phyloP scores from a whole-genome alignment of 768 basidiomycete genomes.

The Galerina marginata region DNA sequence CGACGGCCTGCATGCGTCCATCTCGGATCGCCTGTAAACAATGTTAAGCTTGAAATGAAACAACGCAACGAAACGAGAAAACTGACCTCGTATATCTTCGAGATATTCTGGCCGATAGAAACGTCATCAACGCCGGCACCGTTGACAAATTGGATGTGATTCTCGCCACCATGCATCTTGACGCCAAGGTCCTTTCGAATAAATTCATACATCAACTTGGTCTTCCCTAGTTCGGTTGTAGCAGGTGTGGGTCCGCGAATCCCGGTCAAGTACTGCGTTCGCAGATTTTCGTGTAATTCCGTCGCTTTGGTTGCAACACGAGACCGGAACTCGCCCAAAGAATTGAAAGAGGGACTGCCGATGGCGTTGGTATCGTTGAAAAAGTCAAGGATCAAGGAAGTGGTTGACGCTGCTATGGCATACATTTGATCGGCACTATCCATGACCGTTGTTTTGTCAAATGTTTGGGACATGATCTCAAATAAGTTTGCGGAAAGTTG shows the following conservation, averaged over 20 bases:
- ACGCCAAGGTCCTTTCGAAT: conserved; percentile 69
- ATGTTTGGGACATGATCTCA: conserved; percentile 49
- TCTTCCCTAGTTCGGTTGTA: conserved; percentile 62
- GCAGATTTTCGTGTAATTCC: conserved; percentile 50
- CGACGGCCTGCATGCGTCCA: conserved; percentile 64
- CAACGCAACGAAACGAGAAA: conserved; percentile 4
- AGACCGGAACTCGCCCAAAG: conserved; percentile 57
- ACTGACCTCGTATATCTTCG: conserved; percentile 70
- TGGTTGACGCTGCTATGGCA: conserved; percentile 60
- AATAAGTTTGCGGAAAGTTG: conserved; percentile 42
- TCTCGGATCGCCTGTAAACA: conserved; percentile 62
- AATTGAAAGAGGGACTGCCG: conserved; percentile 28
- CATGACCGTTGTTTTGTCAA: conserved; percentile 74
- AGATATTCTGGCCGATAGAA: conserved; percentile 76
- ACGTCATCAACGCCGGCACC: conserved; percentile 54
- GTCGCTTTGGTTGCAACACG: conserved; percentile 53
- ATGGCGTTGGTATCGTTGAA: conserved; percentile 47
- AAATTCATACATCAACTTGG: conserved; percentile 71
- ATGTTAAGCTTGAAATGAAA: not conserved
- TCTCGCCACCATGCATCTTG: conserved; percentile 79
- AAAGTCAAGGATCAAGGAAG: conserved; percentile 52
- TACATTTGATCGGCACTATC: conserved; percentile 73
- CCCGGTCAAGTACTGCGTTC: conserved; percentile 62
- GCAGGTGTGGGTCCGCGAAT: conserved; percentile 68
- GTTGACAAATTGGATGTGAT: conserved; percentile 50